phyloP scores from a whole-genome alignment of 306 rosid genomes.

The Castanea sativa region DNA sequence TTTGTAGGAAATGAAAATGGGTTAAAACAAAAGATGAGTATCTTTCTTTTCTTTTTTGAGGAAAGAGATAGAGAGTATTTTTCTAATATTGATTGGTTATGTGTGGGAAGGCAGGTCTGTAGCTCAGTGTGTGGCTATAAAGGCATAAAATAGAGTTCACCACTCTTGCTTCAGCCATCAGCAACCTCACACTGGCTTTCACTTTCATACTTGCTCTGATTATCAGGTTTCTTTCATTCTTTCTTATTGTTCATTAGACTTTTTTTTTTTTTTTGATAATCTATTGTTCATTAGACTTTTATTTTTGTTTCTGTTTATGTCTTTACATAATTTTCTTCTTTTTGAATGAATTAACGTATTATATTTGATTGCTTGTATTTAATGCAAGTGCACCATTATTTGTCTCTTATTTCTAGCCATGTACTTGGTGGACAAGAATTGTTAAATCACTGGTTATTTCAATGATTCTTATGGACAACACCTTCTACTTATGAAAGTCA shows the following conservation, averaged over 20 bases:
- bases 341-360: too few species aligned
- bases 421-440: not conserved
- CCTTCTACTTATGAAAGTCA: not conserved
- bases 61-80: too few species aligned
- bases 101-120: slow-evolving; percentile 26
- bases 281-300: not conserved
- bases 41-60: not conserved
- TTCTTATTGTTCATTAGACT: not conserved
- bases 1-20: not conserved
- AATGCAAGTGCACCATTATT: not conserved
- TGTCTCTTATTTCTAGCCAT: not conserved
- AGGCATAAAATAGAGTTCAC: slow-evolving; percentile 50
- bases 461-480: not conserved
- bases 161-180: slow-evolving; percentile 37
- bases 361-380: not conserved
- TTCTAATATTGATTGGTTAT: not conserved
- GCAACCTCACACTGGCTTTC: slow-evolving; percentile 51
- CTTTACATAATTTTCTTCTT: too few species aligned
- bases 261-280: not conserved
- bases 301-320: not conserved
- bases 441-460: not conserved
- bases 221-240: slow-evolving; percentile 40
- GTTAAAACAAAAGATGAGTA: not conserved
- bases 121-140: slow-evolving; percentile 33
- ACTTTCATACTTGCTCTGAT: slow-evolving; percentile 51